Evolutionary conservation across 805 yeast genomes (phyloP), one percentile per base, ranked within the genome.

Genomic region (Myxozyma neotropica): DNA sequence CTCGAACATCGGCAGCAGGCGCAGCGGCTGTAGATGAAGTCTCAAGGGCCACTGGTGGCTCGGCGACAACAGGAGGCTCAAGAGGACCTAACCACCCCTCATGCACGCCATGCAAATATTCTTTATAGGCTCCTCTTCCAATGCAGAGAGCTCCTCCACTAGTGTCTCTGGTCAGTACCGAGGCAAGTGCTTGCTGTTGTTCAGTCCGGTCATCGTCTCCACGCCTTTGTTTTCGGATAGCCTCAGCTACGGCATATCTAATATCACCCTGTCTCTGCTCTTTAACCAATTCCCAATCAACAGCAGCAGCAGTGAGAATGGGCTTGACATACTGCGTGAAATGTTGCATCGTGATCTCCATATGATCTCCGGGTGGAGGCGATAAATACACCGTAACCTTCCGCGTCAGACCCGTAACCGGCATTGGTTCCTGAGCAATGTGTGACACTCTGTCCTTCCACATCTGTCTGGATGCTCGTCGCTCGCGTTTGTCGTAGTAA

Each of bases 121-220:
- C 99, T 72, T 93, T 93, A 72, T 83, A 94, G 0, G 97, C 93
- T 58, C 99, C 99, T 72, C 99, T 81, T 3, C 99, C 99, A 26
- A 94, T 76, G 71, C 97, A 89, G 21, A 94, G 81, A 12, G 91
- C 86, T 45, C 98, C 99, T 26, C 97, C 97, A 5, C 17, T 38
- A 6, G 66, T 63, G 64, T 81, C 82, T 35, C 76, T 70, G 7
- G 74, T 77, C 26, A 74, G 70, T 50, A 78, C 49, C 35, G 64
- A 65, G 36, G 61, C 54, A 21, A 65, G 62, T 15, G 57, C 51
- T 43, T 63, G 47, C 59, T 58, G 68, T 44, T 64, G 55, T 51
- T 68, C 62, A 23, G 67, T 36, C 66, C 73, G 61, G 72, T 76
- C 27, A 70, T 58, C 59, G 3, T 50, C 57, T 13, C 75, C 79